Conservation (phyloP, 495 filamentous ascomycete species). For the Tuber microsphaerosporum region DNA sequence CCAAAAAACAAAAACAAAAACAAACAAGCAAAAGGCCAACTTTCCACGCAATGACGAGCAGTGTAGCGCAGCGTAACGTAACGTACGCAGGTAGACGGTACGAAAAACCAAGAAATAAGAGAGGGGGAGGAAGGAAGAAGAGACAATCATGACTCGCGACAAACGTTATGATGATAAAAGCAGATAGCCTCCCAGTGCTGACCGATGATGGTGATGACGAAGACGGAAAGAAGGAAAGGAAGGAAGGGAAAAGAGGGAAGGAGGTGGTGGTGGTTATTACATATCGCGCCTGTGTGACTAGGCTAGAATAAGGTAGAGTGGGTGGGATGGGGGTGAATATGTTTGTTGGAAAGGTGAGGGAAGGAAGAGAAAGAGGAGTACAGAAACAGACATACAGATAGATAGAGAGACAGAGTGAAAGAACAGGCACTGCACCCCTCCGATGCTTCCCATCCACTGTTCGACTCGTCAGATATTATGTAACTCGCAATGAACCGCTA, state of each 20-base stretch:
- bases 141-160: neutral
- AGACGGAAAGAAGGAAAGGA: neutral
- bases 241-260: neutral
- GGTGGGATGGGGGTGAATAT: neutral
- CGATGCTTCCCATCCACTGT: neutral
- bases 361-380: neutral
- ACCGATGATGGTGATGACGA: neutral
- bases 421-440: neutral
- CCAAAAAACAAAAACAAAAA: neutral
- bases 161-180: constrained; percentile 3
- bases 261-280: neutral
- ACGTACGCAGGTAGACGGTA: neutral
- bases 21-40: constrained; percentile 1
- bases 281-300: neutral
- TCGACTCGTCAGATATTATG: neutral
- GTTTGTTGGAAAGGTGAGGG: neutral
- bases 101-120: neutral
- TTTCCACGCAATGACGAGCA: constrained; percentile 1
- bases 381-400: neutral
- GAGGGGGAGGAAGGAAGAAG: neutral
- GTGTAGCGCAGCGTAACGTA: neutral
- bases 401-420: neutral
- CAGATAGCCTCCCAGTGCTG: neutral
- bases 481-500: neutral
- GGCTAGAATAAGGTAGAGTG: neutral